These are phyloP conservation scores for Rhizophora apiculata DNA, from an alignment of 345 rosid genomes.

Conservation along the genomic window DNA sequence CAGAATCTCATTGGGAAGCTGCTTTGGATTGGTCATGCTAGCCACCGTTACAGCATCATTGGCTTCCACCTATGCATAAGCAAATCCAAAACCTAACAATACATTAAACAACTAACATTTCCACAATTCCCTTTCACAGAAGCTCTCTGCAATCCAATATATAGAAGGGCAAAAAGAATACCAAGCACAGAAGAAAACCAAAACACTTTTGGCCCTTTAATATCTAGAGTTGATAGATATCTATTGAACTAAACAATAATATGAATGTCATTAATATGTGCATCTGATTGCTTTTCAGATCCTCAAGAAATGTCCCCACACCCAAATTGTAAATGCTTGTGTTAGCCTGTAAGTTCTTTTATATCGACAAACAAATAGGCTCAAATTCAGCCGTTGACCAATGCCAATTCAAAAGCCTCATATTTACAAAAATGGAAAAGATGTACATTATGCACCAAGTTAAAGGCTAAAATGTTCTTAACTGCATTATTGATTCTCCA, in stretches of 20 bases:
- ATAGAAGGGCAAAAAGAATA: background rate
- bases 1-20: slow-evolving; percentile 58
- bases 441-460: background rate
- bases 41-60: slow-evolving; percentile 86
- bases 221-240: background rate
- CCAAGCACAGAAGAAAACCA: background rate
- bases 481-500: background rate
- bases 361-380: background rate
- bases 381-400: background rate
- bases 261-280: background rate
- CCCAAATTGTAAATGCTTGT: background rate
- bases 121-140: background rate
- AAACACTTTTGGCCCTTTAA: background rate
- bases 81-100: slow-evolving; percentile 1
- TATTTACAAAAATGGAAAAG: background rate
- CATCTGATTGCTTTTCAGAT: background rate
- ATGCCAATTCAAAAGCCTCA: slow-evolving; percentile 8
- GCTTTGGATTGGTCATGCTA: slow-evolving; percentile 80
- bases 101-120: background rate
- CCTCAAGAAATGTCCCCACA: background rate
- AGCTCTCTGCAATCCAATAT: background rate
- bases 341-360: background rate
- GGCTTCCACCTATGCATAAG: slow-evolving; percentile 59
- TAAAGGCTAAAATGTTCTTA: background rate
- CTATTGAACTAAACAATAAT: background rate